Conservation (phyloP, 108 stramenopile species). For the Pseudonitzschia pungens region DNA sequence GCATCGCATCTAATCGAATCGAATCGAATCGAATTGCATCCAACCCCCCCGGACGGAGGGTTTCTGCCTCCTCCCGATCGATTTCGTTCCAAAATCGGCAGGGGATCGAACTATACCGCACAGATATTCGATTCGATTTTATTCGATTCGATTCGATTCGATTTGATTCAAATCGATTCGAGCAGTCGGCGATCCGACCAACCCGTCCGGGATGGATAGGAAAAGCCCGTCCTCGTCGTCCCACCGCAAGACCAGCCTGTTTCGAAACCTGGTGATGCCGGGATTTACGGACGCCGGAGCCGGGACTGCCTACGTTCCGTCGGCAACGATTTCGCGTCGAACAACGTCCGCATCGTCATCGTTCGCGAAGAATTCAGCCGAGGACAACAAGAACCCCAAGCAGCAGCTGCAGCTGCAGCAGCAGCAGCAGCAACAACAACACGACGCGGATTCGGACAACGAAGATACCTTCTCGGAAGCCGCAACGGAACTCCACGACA, state of each 20-base stretch:
- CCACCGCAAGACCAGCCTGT: conserved; percentile 5
- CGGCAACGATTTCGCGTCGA: background rate
- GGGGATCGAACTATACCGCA: too few species aligned
- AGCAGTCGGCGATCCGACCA: too few species aligned
- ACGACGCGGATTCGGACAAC: background rate
- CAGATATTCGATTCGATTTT: too few species aligned
- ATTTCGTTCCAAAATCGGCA: too few species aligned
- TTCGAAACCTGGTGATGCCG: conserved; percentile 37
- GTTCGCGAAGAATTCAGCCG: background rate
- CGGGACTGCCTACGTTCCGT: conserved; percentile 19
- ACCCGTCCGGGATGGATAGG: too few species aligned
- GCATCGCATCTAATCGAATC: too few species aligned
- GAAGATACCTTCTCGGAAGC: conserved; percentile 35
- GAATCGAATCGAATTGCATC: too few species aligned
- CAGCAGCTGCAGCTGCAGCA: background rate
- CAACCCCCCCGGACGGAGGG: too few species aligned
- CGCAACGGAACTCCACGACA: conserved; percentile 41
- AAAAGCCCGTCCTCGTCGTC: background rate
- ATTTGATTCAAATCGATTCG: too few species aligned
- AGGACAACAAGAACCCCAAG: background rate
- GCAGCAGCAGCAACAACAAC: background rate
- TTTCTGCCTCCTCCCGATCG: too few species aligned
- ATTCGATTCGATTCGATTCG: too few species aligned
- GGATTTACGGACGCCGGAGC: conserved; percentile 47
- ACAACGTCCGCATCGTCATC: background rate